Conservation (phyloP, 176 grass and related monocot species). For the Avena eriantha region DNA sequence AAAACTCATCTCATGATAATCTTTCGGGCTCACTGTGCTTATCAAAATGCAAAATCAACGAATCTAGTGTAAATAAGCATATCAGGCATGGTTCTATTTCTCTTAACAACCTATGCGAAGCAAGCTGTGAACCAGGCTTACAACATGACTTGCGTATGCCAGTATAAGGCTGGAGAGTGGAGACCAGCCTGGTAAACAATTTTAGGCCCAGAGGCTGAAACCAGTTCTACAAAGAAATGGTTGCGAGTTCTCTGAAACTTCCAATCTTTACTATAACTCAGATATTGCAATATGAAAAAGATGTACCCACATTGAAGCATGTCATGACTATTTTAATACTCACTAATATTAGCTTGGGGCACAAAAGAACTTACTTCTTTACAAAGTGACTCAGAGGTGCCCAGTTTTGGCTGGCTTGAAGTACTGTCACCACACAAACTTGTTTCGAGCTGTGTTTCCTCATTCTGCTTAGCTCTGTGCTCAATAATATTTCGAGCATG, state of each 20-base stretch:
- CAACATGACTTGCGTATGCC: no score
- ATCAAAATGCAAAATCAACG: background rate
- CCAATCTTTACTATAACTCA: constrained; percentile 1
- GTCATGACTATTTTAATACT: background rate
- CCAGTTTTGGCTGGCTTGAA: constrained; percentile 35
- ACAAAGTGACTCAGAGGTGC: constrained; percentile 30
- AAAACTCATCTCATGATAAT: background rate
- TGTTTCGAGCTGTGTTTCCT: constrained; percentile 37
- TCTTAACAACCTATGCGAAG: no score
- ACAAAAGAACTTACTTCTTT: constrained; percentile 69
- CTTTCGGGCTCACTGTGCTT: background rate
- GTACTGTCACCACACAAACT: constrained; percentile 26
- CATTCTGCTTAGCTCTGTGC: constrained; percentile 44
- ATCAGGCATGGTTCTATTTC: no score
- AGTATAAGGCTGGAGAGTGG: no score
- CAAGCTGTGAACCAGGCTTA: no score
- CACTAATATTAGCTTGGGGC: constrained; percentile 25
- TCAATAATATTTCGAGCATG: constrained; percentile 59
- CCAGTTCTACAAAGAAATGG: no score
- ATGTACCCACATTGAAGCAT: background rate
- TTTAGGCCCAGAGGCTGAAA: no score
- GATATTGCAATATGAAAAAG: constrained; percentile 1
- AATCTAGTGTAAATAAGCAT: background rate
- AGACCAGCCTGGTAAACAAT: no score
- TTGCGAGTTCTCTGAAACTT: background rate